phyloP scores from a whole-genome alignment of 345 rosid genomes.

The Geranium brycei region DNA sequence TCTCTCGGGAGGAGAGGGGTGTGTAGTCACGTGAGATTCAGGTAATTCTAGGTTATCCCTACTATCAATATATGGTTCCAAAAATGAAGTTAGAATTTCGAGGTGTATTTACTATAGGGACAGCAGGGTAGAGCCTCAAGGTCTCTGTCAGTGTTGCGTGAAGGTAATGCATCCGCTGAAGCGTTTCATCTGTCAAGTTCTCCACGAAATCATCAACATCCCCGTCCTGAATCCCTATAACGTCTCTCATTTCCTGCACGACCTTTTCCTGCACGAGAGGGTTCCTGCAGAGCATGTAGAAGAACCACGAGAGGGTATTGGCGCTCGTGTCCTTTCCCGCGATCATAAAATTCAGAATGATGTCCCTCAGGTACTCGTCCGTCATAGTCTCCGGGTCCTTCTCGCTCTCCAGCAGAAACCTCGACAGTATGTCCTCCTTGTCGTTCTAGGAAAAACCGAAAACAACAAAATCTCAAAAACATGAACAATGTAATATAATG shows the following conservation, averaged over 20 bases:
- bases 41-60: too few relatives aligned
- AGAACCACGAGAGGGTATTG: constrained; percentile 53
- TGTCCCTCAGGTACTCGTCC: constrained; percentile 52
- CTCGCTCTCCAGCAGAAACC: constrained; percentile 44
- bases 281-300: constrained; percentile 61
- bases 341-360: constrained; percentile 50
- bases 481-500: not conserved
- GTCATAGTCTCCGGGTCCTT: constrained; percentile 47
- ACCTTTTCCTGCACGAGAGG: constrained; percentile 60
- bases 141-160: constrained; percentile 73
- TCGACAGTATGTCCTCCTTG: constrained; percentile 57
- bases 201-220: constrained; percentile 25
- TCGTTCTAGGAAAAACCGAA: constrained; percentile 18
- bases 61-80: too few relatives aligned
- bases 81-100: too few relatives aligned
- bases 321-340: constrained; percentile 70
- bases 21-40: too few relatives aligned
- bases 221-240: constrained; percentile 17
- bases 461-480: not conserved
- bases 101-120: constrained; percentile 34
- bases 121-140: constrained; percentile 54
- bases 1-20: too few relatives aligned
- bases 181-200: constrained; percentile 26
- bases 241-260: constrained; percentile 36
- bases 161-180: constrained; percentile 62